phyloP scores from a whole-genome alignment of 345 rosid species.

The Eucalyptus guilfoylei region DNA sequence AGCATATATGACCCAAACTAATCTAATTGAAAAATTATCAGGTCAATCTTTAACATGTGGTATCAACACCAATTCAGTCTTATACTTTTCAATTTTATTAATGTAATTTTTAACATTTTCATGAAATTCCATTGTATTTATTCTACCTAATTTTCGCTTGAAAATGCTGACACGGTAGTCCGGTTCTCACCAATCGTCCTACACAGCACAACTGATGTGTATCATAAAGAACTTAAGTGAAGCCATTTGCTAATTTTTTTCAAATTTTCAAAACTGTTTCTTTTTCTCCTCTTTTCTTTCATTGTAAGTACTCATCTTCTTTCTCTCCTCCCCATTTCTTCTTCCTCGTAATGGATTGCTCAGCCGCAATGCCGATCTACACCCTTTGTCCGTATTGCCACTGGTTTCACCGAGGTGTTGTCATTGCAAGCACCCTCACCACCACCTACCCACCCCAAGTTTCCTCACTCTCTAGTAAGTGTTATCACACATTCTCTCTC shows the following conservation, averaged over 20 bases:
- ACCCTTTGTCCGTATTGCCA: background rate
- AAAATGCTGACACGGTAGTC: background rate
- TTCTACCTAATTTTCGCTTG: background rate
- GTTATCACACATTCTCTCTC: too few species aligned
- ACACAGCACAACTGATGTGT: background rate
- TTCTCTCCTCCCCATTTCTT: background rate
- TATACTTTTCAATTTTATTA: background rate
- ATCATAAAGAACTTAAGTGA: background rate
- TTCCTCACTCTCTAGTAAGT: background rate
- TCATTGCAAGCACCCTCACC: background rate
- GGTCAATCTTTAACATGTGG: background rate
- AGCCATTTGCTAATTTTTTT: background rate
- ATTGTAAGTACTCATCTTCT: background rate
- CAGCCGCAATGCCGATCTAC: background rate
- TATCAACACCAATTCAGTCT: background rate
- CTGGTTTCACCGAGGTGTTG: background rate
- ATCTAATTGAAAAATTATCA: background rate
- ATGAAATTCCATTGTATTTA: background rate
- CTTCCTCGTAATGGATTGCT: background rate
- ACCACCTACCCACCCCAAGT: background rate
- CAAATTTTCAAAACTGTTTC: background rate
- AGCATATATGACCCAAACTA: background rate
- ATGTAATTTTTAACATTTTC: background rate
- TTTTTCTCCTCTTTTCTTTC: background rate
- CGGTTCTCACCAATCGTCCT: background rate